Conservation (phyloP, 176 grass and related monocot genomes). For the Zoysia pacifica region DNA sequence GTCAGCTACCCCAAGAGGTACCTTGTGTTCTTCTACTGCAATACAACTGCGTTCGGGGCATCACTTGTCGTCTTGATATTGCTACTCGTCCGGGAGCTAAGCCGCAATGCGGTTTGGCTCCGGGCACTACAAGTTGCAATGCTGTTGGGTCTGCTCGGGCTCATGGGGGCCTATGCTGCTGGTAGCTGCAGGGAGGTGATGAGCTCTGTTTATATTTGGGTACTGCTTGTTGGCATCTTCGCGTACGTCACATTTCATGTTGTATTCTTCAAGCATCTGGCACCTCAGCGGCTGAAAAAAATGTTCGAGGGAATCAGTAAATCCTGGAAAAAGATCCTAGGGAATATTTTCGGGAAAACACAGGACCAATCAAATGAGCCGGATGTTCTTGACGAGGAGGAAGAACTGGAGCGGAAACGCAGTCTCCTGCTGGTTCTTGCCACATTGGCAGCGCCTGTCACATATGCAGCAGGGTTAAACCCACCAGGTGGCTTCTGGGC, state of each 20-base stretch:
- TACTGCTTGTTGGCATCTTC: conserved; percentile 43
- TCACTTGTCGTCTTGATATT: conserved; percentile 45
- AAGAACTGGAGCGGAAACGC: conserved; percentile 35
- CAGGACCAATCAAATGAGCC: background rate
- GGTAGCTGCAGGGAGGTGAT: conserved; percentile 53
- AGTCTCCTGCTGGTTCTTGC: conserved; percentile 47
- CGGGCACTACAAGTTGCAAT: conserved; percentile 44
- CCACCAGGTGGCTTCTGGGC: conserved; percentile 54
- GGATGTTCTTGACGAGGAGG: background rate
- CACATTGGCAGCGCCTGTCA: conserved; percentile 37
- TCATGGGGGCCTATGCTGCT: conserved; percentile 55
- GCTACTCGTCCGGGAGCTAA: conserved; percentile 37
- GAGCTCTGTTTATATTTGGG: conserved; percentile 53
- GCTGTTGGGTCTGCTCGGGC: conserved; percentile 41
- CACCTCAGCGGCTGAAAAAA: background rate
- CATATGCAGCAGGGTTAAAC: conserved; percentile 38
- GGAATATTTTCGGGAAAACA: background rate
- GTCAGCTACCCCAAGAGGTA: conserved; percentile 38
- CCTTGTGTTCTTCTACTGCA: conserved; percentile 52
- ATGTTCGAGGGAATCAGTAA: background rate
- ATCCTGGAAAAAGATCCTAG: background rate
- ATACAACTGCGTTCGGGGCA: conserved; percentile 43
- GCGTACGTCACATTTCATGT: conserved; percentile 50
- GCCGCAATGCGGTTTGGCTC: conserved; percentile 40
- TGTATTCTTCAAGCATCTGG: conserved; percentile 37